Base-by-base conservation (phyloP, 495 filamentous ascomycete genomes). In the Immersiella caudata region DNA sequence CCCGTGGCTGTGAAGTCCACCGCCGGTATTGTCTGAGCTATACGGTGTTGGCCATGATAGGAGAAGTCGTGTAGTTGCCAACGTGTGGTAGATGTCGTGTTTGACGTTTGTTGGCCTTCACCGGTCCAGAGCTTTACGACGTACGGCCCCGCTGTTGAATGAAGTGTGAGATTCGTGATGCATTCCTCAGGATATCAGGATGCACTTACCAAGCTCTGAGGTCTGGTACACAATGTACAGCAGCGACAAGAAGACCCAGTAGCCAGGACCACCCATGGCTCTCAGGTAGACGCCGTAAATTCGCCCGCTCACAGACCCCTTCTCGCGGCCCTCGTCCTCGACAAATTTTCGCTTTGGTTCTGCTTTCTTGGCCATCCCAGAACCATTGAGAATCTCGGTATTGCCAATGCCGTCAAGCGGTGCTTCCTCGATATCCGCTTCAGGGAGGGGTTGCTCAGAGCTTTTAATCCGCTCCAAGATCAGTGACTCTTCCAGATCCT, bases 41-140 rank as follows among this genome's bases (percentile, higher is more conserved):
- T 16, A 4, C 20, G 20, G 16, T 36, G 58, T 29, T 75, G 66
- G 40, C 66, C 22, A 79, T 55, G 52, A 14, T 55, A 55, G 9
- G 52, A 55, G 5, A 46, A 6, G 9, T 46, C 16, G 11, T 46
- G 40, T 6, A 46, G 40, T 14, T 14, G 9, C 40, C 40, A 46
- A 12, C 11, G 40, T 14, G 11, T 18, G 9, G 5, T 46, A 14
- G 40, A 46, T 18, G 40, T 46, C 16, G 40, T 14, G 40, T 46
- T 46, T 14, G 40, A 5, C 11, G 16, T 14, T 46, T 14, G 9
- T 46, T 46, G 11, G 16, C 11, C 74, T 9, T 65, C 59, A 21
- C 78, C 78, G 1, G 88, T 89, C 89, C 89, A 91, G 57, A 90
- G 68, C 33, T 83, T 83, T 24, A 91, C 75, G 85, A 87, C 90